Percentiles rank a stretch among this genome's conserved stretches.
These are phyloP conservation scores for Trichoderma reesei DNA, from an alignment of 495 filamentous ascomycete genomes.

Conservation along the genomic window DNA sequence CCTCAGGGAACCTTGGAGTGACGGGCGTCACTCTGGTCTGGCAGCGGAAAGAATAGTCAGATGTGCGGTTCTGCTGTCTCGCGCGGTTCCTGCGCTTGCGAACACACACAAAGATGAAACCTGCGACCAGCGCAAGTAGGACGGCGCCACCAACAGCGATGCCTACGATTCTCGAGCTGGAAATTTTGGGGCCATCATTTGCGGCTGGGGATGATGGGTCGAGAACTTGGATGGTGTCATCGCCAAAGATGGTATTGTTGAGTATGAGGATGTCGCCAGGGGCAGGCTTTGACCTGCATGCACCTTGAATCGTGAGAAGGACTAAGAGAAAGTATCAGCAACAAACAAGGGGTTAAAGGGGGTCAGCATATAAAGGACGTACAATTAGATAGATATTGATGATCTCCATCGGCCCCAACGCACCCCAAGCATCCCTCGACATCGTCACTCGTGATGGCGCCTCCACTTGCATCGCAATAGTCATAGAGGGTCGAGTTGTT, in stretches of 20 bases:
- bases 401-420: slow-evolving; percentile 26
- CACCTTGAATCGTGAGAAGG: slow-evolving; percentile 37
- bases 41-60: slow-evolving; percentile 39
- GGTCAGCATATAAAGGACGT: slow-evolving; percentile 3
- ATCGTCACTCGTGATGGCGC: slow-evolving; percentile 18
- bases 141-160: slow-evolving; percentile 24
- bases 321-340: slow-evolving; percentile 22
- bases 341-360: not conserved
- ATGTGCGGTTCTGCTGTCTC: slow-evolving; percentile 24
- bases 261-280: slow-evolving; percentile 32
- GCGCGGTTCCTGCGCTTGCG: slow-evolving; percentile 31
- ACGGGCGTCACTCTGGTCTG: slow-evolving; percentile 34
- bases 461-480: slow-evolving; percentile 29
- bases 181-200: slow-evolving; percentile 14
- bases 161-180: slow-evolving; percentile 27
- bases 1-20: slow-evolving; percentile 24
- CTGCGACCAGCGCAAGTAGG: slow-evolving; percentile 23
- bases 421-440: slow-evolving; percentile 30
- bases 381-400: slow-evolving; percentile 35
- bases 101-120: slow-evolving; percentile 25
- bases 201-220: slow-evolving; percentile 21
- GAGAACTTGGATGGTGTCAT: slow-evolving; percentile 29
- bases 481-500: slow-evolving; percentile 23
- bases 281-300: slow-evolving; percentile 37
- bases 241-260: slow-evolving; percentile 39